Evolutionary conservation across 331 rosid species (phyloP).

Genomic region (Rhamnella rubrinervis): DNA sequence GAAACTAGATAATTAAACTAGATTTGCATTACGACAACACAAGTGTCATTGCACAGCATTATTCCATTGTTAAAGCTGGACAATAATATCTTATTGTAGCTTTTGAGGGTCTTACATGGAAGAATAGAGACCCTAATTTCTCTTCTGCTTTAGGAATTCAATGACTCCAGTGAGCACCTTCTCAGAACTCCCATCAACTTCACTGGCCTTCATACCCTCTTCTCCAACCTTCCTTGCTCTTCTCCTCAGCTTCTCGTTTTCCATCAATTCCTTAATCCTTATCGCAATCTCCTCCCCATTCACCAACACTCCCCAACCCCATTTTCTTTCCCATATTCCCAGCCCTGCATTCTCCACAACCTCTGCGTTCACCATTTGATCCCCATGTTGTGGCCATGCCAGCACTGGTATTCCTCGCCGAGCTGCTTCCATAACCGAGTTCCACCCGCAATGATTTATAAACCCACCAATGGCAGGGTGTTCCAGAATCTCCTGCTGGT

Average conservation of each 20-base stretch:
- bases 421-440: conserved; percentile 27
- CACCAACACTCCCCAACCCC: conserved; percentile 30
- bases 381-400: conserved; percentile 30
- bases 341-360: conserved; percentile 20
- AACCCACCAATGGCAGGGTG: conserved; percentile 24
- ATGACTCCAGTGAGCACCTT: conserved; percentile 15
- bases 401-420: conserved; percentile 18
- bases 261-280: conserved; percentile 17
- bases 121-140: not conserved
- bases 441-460: conserved; percentile 31
- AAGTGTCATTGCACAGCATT: too few species aligned
- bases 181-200: conserved; percentile 21
- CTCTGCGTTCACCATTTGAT: conserved; percentile 25
- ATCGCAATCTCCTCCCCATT: conserved; percentile 12
- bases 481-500: conserved; percentile 19
- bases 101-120: too few species aligned
- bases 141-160: conserved; percentile 10
- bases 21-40: too few species aligned
- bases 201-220: conserved; percentile 15
- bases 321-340: conserved; percentile 25
- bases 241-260: conserved; percentile 14
- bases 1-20: too few species aligned
- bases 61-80: too few species aligned
- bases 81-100: too few species aligned
- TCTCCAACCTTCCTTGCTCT: conserved; percentile 21